Evolutionary conservation across 768 basidiomycete genomes (phyloP), one percentile per base, ranked within the genome.

Genomic region (Mycena sanguinolenta): DNA sequence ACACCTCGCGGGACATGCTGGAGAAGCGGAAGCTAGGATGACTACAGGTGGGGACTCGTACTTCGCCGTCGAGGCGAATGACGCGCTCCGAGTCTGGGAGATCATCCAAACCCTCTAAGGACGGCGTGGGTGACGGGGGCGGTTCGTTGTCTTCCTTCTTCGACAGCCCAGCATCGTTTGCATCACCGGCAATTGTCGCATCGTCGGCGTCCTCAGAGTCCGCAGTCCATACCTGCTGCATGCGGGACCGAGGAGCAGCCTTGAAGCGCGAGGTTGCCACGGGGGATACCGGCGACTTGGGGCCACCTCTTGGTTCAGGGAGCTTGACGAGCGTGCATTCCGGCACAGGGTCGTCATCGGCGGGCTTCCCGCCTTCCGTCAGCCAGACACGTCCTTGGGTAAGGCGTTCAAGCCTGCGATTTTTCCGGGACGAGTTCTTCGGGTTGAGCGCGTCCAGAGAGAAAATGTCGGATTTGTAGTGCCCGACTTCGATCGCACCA

Each of bases 1-100:
- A 0, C 53, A 72, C 71, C 67, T 73, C 71, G 57, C 71, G 71
- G 3, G 46, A 67, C 71, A 73, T 73, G 50, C 60, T 69, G 13
- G 63, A n/a, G 39, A 36, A 69, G 3, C 71, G 67, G 55, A 73
- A 73, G 50, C 71, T 73, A 28, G 71, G 71, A 60, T 73, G 71
- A n/a, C 63, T 73, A 32, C 67, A 65, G 6, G 49, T 63, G 6
- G 71, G 71, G 17, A 73, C 67, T 42, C 59, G 67, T 16, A 73
- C 53, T 46, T 73, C 73, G 23, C 73, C 73, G 55, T 73, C 66
- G 4, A 73, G 54, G 58, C 73, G 69, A 17, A 73, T 42, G 30
- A 73, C 62, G 28, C 55, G 65, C 27, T 73, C 69, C 5, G 69
- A 28, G n/a, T 70, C 69, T 25, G 58, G 42, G 1, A 68, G 2